Percentiles rank a stretch among this genome's conserved stretches.
Conservation (phyloP, 1,139 yeast species). For the Insectozyma bohioensis region DNA sequence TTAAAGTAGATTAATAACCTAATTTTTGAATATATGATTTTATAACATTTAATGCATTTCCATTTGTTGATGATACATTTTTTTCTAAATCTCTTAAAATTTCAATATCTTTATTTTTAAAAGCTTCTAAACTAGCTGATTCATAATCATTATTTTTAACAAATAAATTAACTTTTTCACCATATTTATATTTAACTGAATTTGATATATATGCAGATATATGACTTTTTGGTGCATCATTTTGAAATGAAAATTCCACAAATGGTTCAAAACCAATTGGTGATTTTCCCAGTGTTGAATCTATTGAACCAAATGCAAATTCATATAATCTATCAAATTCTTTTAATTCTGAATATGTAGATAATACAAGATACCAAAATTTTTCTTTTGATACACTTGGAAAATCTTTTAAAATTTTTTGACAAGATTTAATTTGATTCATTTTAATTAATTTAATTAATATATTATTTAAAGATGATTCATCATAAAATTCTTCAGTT, state of each 20-base stretch:
- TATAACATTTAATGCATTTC: constrained; percentile 22
- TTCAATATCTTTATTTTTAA: constrained; percentile 50
- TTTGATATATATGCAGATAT: constrained; percentile 36
- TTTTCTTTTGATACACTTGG: constrained; percentile 64
- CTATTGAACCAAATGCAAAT: constrained; percentile 33
- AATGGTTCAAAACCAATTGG: constrained; percentile 77
- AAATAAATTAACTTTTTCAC: constrained; percentile 49
- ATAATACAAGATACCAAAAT: constrained; percentile 61
- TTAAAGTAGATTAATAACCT: constrained; percentile 23
- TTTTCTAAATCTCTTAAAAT: constrained; percentile 11
- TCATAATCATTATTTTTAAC: constrained; percentile 53
- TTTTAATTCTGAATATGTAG: constrained; percentile 47
- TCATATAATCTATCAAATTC: constrained; percentile 65
- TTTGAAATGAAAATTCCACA: constrained; percentile 49
- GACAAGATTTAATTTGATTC: constrained; percentile 60
- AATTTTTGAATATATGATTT: constrained; percentile 28
- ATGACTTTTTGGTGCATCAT: constrained; percentile 47
- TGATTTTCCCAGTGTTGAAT: constrained; percentile 44
- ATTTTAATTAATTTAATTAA: constrained; percentile 52
- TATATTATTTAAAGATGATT: constrained; percentile 55
- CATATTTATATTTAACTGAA: constrained; percentile 31
- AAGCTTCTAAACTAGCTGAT: constrained; percentile 63
- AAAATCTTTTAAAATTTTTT: constrained; percentile 58
- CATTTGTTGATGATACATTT: constrained; percentile 16
- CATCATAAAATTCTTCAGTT: constrained; percentile 51